Conservation (phyloP, 805 yeast genomes). For the Saturnispora galanensis region DNA sequence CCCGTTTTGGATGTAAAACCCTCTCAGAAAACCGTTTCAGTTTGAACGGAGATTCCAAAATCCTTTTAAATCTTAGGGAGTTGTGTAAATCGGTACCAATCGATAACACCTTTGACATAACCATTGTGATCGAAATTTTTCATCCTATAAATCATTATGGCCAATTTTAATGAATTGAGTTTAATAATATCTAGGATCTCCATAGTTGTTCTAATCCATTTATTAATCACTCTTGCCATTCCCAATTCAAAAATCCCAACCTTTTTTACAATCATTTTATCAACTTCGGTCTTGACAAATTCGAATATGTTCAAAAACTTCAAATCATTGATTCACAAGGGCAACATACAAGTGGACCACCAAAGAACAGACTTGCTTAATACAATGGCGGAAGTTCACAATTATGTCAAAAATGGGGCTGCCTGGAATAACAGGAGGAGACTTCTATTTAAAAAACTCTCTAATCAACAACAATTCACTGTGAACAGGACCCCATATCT, state of each 20-base stretch:
- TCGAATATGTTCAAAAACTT: slow-evolving; percentile 17
- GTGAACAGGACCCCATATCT: slow-evolving; percentile 46
- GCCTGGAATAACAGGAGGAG: slow-evolving; percentile 38
- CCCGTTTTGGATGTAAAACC: slow-evolving; percentile 39
- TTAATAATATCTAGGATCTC: slow-evolving; percentile 24
- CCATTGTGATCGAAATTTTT: not conserved
- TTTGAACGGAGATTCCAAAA: slow-evolving; percentile 31
- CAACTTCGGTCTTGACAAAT: slow-evolving; percentile 23
- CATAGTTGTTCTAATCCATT: slow-evolving; percentile 18
- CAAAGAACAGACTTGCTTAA: slow-evolving; percentile 23
- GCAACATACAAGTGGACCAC: slow-evolving; percentile 4
- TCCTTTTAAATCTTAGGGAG: slow-evolving; percentile 34
- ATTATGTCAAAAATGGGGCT: slow-evolving; percentile 32
- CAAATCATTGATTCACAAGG: slow-evolving; percentile 5
- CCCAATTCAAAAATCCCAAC: slow-evolving; percentile 17
- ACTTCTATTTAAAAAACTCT: slow-evolving; percentile 35
- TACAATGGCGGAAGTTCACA: slow-evolving; percentile 39
- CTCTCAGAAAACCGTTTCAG: slow-evolving; percentile 34
- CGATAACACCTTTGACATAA: slow-evolving; percentile 30
- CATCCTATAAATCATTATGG: not conserved
- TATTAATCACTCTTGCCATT: slow-evolving; percentile 14
- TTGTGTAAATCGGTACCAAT: slow-evolving; percentile 51
- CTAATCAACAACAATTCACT: slow-evolving; percentile 46
- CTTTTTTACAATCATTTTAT: slow-evolving; percentile 19
- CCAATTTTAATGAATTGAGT: slow-evolving; percentile 12